Base-by-base conservation (phyloP, 805 yeast species). In the Metschnikowia picachoensis region DNA sequence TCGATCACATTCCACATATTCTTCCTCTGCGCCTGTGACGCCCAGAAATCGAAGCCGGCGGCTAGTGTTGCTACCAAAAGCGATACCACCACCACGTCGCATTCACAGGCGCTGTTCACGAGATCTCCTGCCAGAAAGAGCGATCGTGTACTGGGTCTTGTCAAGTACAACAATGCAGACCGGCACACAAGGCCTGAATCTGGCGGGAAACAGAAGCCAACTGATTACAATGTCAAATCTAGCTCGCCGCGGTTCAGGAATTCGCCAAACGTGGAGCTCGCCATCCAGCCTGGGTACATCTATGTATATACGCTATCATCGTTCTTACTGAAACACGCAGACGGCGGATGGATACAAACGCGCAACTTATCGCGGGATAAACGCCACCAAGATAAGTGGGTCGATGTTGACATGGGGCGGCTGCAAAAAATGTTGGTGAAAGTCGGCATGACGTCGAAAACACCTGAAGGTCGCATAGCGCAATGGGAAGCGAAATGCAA, bases 401-500 rank as follows among this genome's bases (percentile, higher is more conserved):
- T 57, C 2, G 53, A 55, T 9, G 71, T 73, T 51, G 57, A 72
- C 33, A 63, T 77, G 2, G 64, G 62, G 16, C 61, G 64, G 31
- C 64, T 68, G 30, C 54, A 60, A n/a, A 62, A 66, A 37, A 64
- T 74, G 3, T 59, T 79, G 13, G 60, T 79, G 14, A 79, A 79
- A 51, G 70, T 79, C 1, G 85, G 85, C 1, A 77, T 66, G 67
- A 79, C 85, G 2, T 70, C 79, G 0, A 73, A 70, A 43, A 60
- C 67, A 0, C 79, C 78, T 1, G 51, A 50, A 2, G 51, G 52
- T 7, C 59, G 85, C 36, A 55, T 79, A 15, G 57, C 57, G 34
- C 83, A 79, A 53, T 79, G 85, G 85, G 71, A 67, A 55, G 66
- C 60, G 10, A 74, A 77, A 52, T 79, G 85, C 52, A 64, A 68